Evolutionary conservation across 179 eudicot species (phyloP).

Genomic region (Dionaea muscipula): DNA sequence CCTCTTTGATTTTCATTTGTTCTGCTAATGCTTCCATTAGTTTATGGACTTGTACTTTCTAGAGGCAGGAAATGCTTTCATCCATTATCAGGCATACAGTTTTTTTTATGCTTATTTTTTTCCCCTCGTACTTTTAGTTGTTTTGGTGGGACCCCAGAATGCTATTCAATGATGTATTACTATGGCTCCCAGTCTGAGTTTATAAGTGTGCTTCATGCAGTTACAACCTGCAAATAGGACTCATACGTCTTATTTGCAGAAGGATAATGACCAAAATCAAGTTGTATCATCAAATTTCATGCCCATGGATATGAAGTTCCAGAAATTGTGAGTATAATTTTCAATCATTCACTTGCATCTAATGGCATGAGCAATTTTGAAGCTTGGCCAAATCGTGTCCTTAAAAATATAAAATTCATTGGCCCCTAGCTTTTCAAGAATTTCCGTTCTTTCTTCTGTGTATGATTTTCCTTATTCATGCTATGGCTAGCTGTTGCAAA

Average conservation of each 20-base stretch:
- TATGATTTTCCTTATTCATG: background rate
- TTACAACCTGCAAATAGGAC: slow-evolving; percentile 26
- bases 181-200: background rate
- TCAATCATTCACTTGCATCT: background rate
- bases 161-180: too few species aligned
- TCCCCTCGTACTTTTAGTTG: too few species aligned
- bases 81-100: too few species aligned
- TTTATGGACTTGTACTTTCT: background rate
- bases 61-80: too few species aligned
- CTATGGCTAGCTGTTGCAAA: background rate
- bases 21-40: too few species aligned
- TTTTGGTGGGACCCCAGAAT: too few species aligned
- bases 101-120: too few species aligned
- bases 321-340: slow-evolving; percentile 62
- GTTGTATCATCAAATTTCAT: slow-evolving; percentile 26
- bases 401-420: too few species aligned
- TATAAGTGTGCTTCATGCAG: slow-evolving; percentile 18
- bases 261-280: slow-evolving; percentile 26
- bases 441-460: background rate
- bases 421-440: background rate
- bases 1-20: too few species aligned
- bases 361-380: background rate
- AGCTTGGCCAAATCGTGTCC: background rate
- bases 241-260: slow-evolving; percentile 38
- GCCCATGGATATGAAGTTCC: slow-evolving; percentile 40